Percentiles rank a stretch among this genome's conserved stretches.
Evolutionary conservation across 176 grass and related monocot species (phyloP).

Genomic region (Oryza meyeriana): DNA sequence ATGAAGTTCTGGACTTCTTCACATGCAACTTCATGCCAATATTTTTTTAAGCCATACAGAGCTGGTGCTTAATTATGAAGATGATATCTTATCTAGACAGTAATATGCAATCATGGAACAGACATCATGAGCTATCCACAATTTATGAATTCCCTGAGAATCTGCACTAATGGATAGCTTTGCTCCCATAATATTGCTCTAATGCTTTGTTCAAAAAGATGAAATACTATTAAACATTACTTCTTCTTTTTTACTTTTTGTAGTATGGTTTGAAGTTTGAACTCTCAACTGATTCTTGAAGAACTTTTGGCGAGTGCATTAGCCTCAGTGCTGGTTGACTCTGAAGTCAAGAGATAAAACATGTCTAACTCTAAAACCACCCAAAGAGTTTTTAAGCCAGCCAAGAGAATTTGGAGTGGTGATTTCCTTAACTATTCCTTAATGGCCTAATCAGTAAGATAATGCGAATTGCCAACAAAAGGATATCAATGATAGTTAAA

Average conservation of each 20-base stretch:
- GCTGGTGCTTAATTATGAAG: background rate
- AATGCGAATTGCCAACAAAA: background rate
- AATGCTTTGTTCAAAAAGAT: conserved; percentile 28
- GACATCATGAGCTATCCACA: background rate
- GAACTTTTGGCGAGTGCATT: conserved; percentile 36
- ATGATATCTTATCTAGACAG: background rate
- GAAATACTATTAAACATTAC: background rate
- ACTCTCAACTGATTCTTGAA: background rate
- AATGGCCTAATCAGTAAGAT: background rate
- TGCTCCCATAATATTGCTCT: conserved; percentile 28
- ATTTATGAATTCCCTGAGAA: background rate
- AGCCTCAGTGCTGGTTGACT: background rate
- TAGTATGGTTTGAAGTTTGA: background rate
- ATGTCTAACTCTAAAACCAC: background rate
- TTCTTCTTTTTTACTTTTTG: background rate
- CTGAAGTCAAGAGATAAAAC: background rate
- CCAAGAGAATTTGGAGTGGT: background rate
- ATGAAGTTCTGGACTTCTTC: background rate
- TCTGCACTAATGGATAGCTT: background rate
- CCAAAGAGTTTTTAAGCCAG: background rate
- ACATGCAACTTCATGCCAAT: background rate
- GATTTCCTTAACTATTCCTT: background rate
- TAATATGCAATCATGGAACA: background rate
- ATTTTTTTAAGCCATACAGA: background rate
- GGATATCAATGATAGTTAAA: background rate